Percentiles rank a stretch among this genome's conserved stretches.
Evolutionary conservation across 176 grass and related monocot genomes (phyloP).

Genomic region (Ensete ventricosum): DNA sequence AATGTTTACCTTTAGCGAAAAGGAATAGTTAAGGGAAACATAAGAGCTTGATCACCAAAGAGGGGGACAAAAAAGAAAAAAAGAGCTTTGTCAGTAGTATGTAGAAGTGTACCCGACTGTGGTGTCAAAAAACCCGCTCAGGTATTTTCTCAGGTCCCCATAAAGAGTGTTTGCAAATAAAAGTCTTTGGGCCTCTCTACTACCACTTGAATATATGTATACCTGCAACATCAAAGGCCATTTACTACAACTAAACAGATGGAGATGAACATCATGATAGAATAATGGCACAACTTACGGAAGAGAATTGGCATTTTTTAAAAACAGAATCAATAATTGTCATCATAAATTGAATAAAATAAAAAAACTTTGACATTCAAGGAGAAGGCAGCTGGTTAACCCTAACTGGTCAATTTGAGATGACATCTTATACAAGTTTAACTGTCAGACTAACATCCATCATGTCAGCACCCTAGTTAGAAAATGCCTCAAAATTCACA

Average conservation of each 20-base stretch:
- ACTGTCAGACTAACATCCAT: too few species aligned
- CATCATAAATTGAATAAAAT: background rate
- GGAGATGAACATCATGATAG: background rate
- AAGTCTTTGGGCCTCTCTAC: slow-evolving; percentile 89
- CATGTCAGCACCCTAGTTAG: too few species aligned
- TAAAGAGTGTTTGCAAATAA: slow-evolving; percentile 74
- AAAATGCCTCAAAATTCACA: too few species aligned
- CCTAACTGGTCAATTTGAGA: background rate
- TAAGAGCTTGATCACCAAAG: too few species aligned
- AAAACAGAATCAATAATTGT: background rate
- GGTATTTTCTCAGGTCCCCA: slow-evolving; percentile 63
- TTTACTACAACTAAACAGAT: background rate
- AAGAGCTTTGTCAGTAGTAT: background rate
- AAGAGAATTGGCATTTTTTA: background rate
- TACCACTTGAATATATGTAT: slow-evolving; percentile 98
- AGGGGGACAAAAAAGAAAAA: too few species aligned
- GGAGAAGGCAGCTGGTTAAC: background rate
- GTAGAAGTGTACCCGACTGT: slow-evolving; percentile 58
- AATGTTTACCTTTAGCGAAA: background rate
- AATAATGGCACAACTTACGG: background rate
- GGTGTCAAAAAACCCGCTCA: slow-evolving; percentile 92
- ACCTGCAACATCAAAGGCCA: slow-evolving; percentile 37
- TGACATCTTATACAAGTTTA: background rate
- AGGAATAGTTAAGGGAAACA: too few species aligned
- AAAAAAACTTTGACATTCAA: background rate